Base-by-base conservation (phyloP, 768 basidiomycete species). In the Asterophora lycoperdoides region DNA sequence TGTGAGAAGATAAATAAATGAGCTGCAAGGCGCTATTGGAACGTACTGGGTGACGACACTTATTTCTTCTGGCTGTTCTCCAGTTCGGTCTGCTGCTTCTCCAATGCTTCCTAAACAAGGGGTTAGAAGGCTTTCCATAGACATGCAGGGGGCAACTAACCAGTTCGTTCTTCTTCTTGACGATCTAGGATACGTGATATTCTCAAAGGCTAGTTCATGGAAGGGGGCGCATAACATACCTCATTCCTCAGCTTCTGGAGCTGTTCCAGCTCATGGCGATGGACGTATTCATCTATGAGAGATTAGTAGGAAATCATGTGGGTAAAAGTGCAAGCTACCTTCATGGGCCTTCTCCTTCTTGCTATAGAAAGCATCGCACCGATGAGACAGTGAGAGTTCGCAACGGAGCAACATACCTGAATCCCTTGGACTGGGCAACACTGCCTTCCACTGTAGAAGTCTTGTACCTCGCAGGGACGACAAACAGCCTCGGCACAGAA, bases 301-400 rank as follows among this genome's bases (percentile, higher is more conserved):
- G 20, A 26, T 26, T 28, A 49, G 55, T 14, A 52, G 57, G 13
- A 29, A 44, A 39, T 0, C 6, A 6, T 6, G 28, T 17, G 35
- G 5, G 4, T 13, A 5, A 9, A 17, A 28, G 44, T 13, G 19
- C n/a, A 18, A n/a, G 11, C 9, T 49, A 65, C 65, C 62, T 49
- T 89, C 86, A 44, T 85, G 77, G 15, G 85, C 86, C 61, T 77
- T 82, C 64, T 88, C 86, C 66, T 79, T 87, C 66, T 80, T 80
- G 59, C 86, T 89, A 63, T 32, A 64, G 17, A 36, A 26, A 41
- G 15, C 13, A 38, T 17, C 40, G 17, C 30, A 45, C 17, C 32
- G n/a, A 35, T 51, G 46, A 13, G 44, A 62, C 53, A 67, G 50
- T 53, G 52, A 47, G 43, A 60, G 62, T 33, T 43, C 51, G 56